phyloP scores from a whole-genome alignment of 2,329 filamentous ascomycete genomes.

The Tolypocladium endophyticum region DNA sequence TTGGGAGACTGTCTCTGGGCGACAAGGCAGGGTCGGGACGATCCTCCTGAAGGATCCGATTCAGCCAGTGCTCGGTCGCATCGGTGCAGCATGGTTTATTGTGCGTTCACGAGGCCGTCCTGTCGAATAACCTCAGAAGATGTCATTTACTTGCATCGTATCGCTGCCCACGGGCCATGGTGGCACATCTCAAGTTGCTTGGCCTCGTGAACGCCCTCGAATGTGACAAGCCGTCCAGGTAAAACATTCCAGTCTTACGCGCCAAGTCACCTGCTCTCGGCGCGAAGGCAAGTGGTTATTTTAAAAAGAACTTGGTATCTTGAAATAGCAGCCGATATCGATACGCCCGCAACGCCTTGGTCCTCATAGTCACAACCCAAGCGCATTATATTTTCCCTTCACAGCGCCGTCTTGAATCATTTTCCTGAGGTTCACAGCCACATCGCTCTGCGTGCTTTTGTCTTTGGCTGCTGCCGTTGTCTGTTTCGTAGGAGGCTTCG shows the following conservation, averaged over 20 bases:
- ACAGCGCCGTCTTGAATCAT: conserved; percentile 16
- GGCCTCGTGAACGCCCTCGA: background rate
- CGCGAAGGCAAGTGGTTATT: too few species aligned
- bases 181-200: background rate
- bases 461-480: background rate
- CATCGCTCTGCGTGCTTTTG: conserved; percentile 1
- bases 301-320: background rate
- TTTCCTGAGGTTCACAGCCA: conserved; percentile 10
- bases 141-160: background rate
- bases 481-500: background rate
- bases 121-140: background rate
- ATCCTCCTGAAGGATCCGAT: background rate
- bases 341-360: background rate
- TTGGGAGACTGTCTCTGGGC: background rate
- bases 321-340: background rate
- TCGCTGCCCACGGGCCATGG: background rate
- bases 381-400: conserved; percentile 21
- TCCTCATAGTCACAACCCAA: conserved; percentile 18
- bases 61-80: background rate
- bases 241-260: background rate
- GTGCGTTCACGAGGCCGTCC: background rate
- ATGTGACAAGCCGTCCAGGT: background rate
- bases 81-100: background rate
- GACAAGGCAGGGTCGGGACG: background rate
- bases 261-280: background rate